Evolutionary conservation across 169 alveolate species (phyloP), one percentile per base, ranked within the genome.

Genomic region (Babesia ovis): DNA sequence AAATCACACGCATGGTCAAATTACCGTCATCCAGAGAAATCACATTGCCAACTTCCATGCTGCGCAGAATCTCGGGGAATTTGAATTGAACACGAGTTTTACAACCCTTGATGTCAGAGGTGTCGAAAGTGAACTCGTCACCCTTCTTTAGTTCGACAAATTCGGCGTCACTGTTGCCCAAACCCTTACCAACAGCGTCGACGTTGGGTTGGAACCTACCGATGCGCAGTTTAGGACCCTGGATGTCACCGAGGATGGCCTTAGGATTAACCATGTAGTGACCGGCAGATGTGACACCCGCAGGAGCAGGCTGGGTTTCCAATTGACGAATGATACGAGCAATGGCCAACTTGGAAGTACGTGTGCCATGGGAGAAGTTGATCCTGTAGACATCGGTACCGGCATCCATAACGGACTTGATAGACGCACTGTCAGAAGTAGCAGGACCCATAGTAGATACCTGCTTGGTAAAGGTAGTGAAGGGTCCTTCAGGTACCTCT

Each of bases 361-460:
- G 73, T 8, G 85, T 62, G 45, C 93, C 95, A 62, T 91, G 95
- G 31, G 94, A 74, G 55, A 91, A 91, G 69, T 91, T 91, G 42
- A 91, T 77, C 25, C 95, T 79, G 77, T 83, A 91, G 1, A 91
- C 90, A 35, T 91, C 91, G 35, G 85, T 85, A 11, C 95, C 95
- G n/a, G 77, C 80, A 29, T 90, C 86, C 53, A 84, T 86, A 27
- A 92, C 41, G 20, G 82, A 68, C 72, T 85, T 86, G 41, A 91
- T 48, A 6, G 80, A 45, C n/a, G 66, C 89, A 27, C 71, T 60
- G 16, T 68, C 75, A 31, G 70, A 77, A 22, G 92, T 77, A 34
- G 94, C 81, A 4, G 95, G 95, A 2, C 95, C 95, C 41, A 91
- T 55, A 1, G 95, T 91, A 39, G 93, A 92, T 14, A 91, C 92